phyloP scores from a whole-genome alignment of 148 eudicot genomes.

The Oxyria digyna region DNA sequence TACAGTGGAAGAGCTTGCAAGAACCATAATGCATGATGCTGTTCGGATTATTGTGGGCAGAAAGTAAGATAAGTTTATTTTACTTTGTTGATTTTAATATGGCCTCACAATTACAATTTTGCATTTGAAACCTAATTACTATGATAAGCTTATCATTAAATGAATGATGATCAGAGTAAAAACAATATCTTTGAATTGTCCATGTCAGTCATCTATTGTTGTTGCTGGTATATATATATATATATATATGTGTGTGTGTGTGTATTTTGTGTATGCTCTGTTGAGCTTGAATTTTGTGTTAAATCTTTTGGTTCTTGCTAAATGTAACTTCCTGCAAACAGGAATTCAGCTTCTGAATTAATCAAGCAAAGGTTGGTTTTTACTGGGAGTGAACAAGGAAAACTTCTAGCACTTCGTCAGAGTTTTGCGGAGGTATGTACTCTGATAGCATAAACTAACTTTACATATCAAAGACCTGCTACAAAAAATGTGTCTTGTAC shows the following conservation, averaged over 20 bases:
- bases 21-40: conserved; percentile 95
- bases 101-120: neutral
- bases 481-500: neutral
- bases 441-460: neutral
- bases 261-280: neutral
- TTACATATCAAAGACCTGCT: neutral
- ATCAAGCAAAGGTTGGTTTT: conserved; percentile 74
- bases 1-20: conserved; percentile 94
- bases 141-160: neutral
- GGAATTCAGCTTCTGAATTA: conserved; percentile 79
- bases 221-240: neutral
- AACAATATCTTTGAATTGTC: neutral
- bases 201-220: neutral
- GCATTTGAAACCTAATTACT: neutral
- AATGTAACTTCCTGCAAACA: conserved; percentile 15
- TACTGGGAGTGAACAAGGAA: conserved; percentile 94
- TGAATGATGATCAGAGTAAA: neutral
- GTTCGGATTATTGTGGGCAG: conserved; percentile 81
- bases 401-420: conserved; percentile 83
- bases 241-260: too few relatives aligned
- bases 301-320: neutral
- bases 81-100: neutral
- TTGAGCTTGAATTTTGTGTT: neutral
- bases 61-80: conserved; percentile 37
- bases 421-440: conserved; percentile 91